Base-by-base conservation (phyloP, 2,329 filamentous ascomycete genomes). In the Parafenestella ontariensis region DNA sequence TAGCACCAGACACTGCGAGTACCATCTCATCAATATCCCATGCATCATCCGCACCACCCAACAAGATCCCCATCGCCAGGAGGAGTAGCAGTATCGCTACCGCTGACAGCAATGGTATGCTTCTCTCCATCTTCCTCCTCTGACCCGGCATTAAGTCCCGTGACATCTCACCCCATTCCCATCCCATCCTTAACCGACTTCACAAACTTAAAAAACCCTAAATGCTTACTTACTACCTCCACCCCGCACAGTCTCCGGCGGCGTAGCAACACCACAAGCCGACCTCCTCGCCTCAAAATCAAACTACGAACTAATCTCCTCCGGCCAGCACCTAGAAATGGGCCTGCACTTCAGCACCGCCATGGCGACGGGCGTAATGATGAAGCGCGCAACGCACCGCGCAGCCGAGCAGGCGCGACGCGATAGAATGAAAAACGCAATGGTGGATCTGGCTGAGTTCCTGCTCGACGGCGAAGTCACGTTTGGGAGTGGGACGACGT, bases 351-450 rank as follows among this genome's bases (percentile, higher is more conserved):
- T 71, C 45, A 70, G 66, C 51, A 69, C 66, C 28, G 66, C 68
- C 51, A 71, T 71, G 68, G 66, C 68, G 15, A 69, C 68, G 0
- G 68, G 68, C 39, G 66, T 71, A 11, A 71, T 71, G 68, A 71
- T 71, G 68, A 69, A 68, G 54, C 65, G 68, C 36, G 68, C 68
- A 0, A 71, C 66, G 5, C 68, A 71, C 48, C 68, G 68, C 2
- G 68, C 68, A 1, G 68, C 68, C 2, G 68, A 71, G 50, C 68
- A 71, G n/a, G 68, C 68, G 11, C 65, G 68, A 10, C 65, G 68
- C n/a, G 68, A 71, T 40, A 54, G 68, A 20, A 71, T 71, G 68
- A 71, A 71, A 29, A 65, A 54, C 1, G 68, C 66, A n/a, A 70
- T 71, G 68, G 65, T 71, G 1, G 66, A 71, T 17, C 33, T 71